Evolutionary conservation across 2,329 filamentous ascomycete species (phyloP).

Genomic region (Beauveria scarabaeidicola): DNA sequence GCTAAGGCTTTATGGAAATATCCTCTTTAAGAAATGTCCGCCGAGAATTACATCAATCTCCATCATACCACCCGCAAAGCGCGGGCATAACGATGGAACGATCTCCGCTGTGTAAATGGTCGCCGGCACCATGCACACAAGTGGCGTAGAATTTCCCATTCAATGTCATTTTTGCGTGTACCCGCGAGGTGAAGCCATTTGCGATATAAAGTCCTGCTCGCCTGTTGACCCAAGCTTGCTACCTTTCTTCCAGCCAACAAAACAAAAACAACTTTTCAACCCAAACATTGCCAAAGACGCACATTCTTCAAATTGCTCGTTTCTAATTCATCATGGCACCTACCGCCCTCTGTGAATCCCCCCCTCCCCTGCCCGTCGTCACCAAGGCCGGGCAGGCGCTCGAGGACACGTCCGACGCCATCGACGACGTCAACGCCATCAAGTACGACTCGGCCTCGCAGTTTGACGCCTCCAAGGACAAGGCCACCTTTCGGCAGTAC

Average conservation of each 20-base stretch:
- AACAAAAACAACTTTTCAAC: too few species aligned
- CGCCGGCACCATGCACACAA: neutral
- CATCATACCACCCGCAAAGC: neutral
- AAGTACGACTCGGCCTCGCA: conserved; percentile 47
- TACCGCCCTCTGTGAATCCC: conserved; percentile 15
- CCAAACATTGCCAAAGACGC: too few species aligned
- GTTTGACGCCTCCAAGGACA: conserved; percentile 70
- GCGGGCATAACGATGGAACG: neutral
- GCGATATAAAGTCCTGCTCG: neutral
- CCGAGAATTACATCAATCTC: neutral
- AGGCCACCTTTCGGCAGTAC: conserved; percentile 74
- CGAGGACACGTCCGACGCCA: conserved; percentile 40
- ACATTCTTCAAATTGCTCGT: neutral
- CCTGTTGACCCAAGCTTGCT: neutral
- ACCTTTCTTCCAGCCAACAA: neutral
- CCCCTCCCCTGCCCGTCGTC: neutral
- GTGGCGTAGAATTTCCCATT: neutral
- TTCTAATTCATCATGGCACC: conserved; percentile 18
- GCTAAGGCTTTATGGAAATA: neutral
- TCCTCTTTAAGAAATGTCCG: conserved; percentile 6
- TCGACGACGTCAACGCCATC: conserved; percentile 45
- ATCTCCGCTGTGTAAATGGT: neutral
- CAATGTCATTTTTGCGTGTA: neutral
- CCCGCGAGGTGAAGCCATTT: neutral
- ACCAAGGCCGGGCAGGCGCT: conserved; percentile 25